Percentiles rank a stretch among this genome's conserved stretches.
These are phyloP conservation scores for Globisporangium alternatum DNA, from an alignment of 352 stramenopile genomes.

Conservation along the genomic window DNA sequence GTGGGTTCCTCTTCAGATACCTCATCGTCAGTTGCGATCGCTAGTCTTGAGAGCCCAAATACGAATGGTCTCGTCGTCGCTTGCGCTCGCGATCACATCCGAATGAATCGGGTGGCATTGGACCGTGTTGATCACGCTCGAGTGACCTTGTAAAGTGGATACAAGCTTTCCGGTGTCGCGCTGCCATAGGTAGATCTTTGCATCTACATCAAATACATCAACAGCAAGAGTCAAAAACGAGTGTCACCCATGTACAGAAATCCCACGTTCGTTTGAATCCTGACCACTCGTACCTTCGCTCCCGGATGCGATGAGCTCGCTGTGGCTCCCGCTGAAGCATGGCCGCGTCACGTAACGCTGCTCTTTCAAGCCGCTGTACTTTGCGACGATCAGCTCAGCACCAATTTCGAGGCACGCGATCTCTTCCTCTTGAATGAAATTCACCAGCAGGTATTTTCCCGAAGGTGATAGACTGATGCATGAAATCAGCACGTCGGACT, in stretches of 20 bases:
- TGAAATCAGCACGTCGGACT: constrained; percentile 52
- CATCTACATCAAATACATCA: constrained; percentile 30
- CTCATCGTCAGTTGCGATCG: background rate
- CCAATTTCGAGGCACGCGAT: constrained; percentile 51
- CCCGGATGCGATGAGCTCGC: constrained; percentile 55
- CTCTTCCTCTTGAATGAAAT: constrained; percentile 60
- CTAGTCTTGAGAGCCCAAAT: constrained; percentile 31
- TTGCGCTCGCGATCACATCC: constrained; percentile 62
- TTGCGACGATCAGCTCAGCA: constrained; percentile 37
- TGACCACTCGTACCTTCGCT: constrained; percentile 53
- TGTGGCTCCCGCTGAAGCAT: constrained; percentile 51
- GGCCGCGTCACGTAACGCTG: constrained; percentile 63
- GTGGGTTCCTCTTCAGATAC: background rate
- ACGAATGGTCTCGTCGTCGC: constrained; percentile 71
- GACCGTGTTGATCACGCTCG: constrained; percentile 73
- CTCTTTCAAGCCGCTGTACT: constrained; percentile 53
- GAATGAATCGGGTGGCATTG: constrained; percentile 43
- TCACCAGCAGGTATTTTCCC: constrained; percentile 54
- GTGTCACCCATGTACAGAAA: background rate
- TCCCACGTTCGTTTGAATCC: background rate
- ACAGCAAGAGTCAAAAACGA: background rate
- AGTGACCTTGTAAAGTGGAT: constrained; percentile 41
- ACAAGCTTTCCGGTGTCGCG: constrained; percentile 47
- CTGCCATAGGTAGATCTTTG: constrained; percentile 55
- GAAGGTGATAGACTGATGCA: constrained; percentile 43